Percentiles rank a stretch among this genome's conserved stretches.
Conservation (phyloP, 1,139 yeast species). For the Nakaseomyces bracarensis region DNA sequence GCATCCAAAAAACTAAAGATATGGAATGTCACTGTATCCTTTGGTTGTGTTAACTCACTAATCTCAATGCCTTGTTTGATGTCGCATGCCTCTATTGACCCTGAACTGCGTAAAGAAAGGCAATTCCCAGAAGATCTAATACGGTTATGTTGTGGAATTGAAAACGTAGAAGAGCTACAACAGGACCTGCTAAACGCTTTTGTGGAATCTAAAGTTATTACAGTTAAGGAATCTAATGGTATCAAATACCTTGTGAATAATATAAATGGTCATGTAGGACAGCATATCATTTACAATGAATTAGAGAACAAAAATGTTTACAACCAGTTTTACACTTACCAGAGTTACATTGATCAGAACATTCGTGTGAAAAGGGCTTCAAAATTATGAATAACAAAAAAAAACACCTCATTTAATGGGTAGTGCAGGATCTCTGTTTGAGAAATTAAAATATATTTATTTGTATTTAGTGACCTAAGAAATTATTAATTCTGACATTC, state of each 20-base stretch:
- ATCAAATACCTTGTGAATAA: slow-evolving; percentile 24
- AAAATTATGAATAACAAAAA: not conserved
- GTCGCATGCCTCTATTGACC: slow-evolving; percentile 96
- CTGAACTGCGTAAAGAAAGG: slow-evolving; percentile 75
- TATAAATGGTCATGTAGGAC: slow-evolving; percentile 19
- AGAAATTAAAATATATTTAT: too few relatives aligned
- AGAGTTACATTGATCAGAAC: slow-evolving; percentile 1
- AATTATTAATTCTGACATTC: too few relatives aligned
- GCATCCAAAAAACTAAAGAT: slow-evolving; percentile 53
- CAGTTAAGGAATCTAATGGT: slow-evolving; percentile 19
- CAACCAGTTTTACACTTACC: slow-evolving; percentile 15
- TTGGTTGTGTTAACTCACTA: slow-evolving; percentile 88
- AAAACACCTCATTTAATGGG: not conserved
- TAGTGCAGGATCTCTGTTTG: too few relatives aligned
- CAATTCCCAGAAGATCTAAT: slow-evolving; percentile 87
- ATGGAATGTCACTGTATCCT: slow-evolving; percentile 85
- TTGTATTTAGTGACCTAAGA: not conserved
- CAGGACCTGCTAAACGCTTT: slow-evolving; percentile 68
- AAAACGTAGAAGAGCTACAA: slow-evolving; percentile 44
- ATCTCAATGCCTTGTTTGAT: slow-evolving; percentile 89
- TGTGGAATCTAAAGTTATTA: slow-evolving; percentile 45
- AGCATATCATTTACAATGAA: slow-evolving; percentile 16
- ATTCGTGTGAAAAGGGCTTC: slow-evolving; percentile 5
- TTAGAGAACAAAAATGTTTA: slow-evolving; percentile 11
- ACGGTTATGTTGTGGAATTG: slow-evolving; percentile 76